Base-by-base conservation (phyloP, 352 stramenopile genomes). In the Nothophytophthora sp. region DNA sequence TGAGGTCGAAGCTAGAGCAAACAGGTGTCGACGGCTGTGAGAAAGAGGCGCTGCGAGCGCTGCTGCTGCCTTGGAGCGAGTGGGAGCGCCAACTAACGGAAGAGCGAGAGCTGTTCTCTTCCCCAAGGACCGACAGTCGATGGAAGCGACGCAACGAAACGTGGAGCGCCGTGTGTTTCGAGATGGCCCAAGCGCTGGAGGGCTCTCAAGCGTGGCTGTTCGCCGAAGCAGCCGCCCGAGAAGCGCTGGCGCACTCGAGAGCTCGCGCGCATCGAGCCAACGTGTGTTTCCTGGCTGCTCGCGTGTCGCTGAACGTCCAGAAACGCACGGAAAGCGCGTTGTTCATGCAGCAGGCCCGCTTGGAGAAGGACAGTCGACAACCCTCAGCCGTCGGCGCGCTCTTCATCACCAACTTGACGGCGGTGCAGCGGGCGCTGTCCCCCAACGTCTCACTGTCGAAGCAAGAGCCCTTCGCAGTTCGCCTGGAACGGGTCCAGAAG, bases 401-500 rank as follows among this genome's bases (percentile, higher is more conserved):
- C 19, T 23, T 50, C 47, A 40, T 58, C 61, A 24, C 48, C 3
- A 84, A 70, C 27, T 46, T 82, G 16, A 30, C 37, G 5, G 65
- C 75, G 20, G 51, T 87, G 8, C 32, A 67, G n/a, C 63, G 60
- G n/a, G 73, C 65, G 1, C 42, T 76, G 5, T 70, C 59, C 11
- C 55, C 42, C 2, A 69, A 72, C 22, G 39, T 69, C 11, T 55
- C 46, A 16, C 34, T 71, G 2, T 72, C 70, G 0, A 73, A 57
- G 12, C 30, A 44, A 9, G 73, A 88, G 22, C 19, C 69, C 1
- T 90, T 88, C 35, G 33, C 39, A 7, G 52, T 24, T 12, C 71
- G 63, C 10, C 57, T 88, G 0, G 67, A 75, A 24, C 73, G 72
- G 3, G 35, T 85, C 0, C 39, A 64, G 13, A 90, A 88, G 41